Conservation (phyloP, 345 rosid genomes). For the Linum tenue region DNA sequence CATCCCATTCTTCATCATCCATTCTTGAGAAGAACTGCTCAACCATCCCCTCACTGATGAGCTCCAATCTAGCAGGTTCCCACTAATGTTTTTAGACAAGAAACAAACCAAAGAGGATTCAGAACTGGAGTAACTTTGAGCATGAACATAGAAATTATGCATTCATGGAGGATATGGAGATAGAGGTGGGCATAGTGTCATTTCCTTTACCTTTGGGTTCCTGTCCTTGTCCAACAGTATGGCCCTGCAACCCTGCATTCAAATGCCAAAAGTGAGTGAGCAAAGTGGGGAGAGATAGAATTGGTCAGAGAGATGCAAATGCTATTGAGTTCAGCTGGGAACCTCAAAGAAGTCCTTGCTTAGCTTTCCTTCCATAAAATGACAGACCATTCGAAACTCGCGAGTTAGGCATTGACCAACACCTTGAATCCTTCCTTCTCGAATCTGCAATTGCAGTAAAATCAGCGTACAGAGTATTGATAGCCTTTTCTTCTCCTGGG, state of each 20-base stretch:
- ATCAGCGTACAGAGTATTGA: neutral
- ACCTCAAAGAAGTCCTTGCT: slow-evolving; percentile 93
- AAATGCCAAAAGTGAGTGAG: neutral
- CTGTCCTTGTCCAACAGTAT: slow-evolving; percentile 72
- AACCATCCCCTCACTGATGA: slow-evolving; percentile 41
- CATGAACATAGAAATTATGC: too few species aligned
- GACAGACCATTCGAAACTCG: slow-evolving; percentile 83
- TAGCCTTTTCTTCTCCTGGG: neutral
- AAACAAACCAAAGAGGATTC: neutral
- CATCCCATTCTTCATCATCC: slow-evolving; percentile 53
- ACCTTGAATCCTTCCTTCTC: slow-evolving; percentile 83
- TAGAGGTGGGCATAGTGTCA: slow-evolving; percentile 5
- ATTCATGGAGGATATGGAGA: neutral
- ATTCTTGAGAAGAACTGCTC: slow-evolving; percentile 53
- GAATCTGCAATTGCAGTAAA: slow-evolving; percentile 42
- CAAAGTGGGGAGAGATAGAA: neutral
- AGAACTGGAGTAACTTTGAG: neutral
- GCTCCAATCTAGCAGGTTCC: slow-evolving; percentile 69
- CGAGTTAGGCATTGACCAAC: slow-evolving; percentile 72
- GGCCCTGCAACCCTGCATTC: slow-evolving; percentile 87
- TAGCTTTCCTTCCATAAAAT: slow-evolving; percentile 61
- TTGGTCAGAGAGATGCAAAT: neutral
- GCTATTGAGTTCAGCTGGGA: slow-evolving; percentile 9
- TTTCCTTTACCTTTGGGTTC: slow-evolving; percentile 55
- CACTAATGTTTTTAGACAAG: slow-evolving; percentile 29